Base-by-base conservation (phyloP, 306 rosid genomes). In the Psophocarpus tetragonolobus region DNA sequence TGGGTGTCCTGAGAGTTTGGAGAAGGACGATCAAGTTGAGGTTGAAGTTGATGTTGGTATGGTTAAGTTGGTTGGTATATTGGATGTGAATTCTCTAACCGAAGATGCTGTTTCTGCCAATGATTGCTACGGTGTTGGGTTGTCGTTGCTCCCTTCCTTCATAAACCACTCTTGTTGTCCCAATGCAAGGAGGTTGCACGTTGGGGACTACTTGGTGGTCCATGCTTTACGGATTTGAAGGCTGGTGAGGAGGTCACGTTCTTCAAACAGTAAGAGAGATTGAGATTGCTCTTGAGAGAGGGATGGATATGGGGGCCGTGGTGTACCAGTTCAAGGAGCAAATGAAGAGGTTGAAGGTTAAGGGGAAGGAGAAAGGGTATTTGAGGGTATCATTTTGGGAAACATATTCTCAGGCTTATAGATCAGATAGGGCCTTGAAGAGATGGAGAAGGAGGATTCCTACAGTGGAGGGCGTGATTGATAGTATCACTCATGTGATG, bases 51-150 rank as follows among this genome's bases (percentile, higher is more conserved):
- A 51, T 45, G 63, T 85, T 66, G 97, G 89, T 47, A 82, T 39
- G 86, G 85, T 24, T 15, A 82, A 80, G 82, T 78, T 92, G 60
- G 24, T 92, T 5, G 83, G 86, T 35, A 69, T 87, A 32, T 82
- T 95, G 85, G 99, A 91, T 83, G 95, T 91, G 20, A 95, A 95
- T 82, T 89, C 99, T 9, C 89, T 92, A 3, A 91, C 91, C 36
- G 97, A 91, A 68, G 87, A 84, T 82, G 85, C 93, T 0, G 81
- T 82, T 74, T 91, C 89, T 1, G 85, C 96, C 10, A 89, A 85
- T 20, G 94, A 86, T 38, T 91, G 82, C 32, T 85, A 95, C 71
- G 94, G 97, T 72, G 89, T 95, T 36, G 99, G 97, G 21, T 4
- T 92, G 10, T 92, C 97, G 99, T 4, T 95, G 44, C 83, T 91